Evolutionary conservation across 2,329 filamentous ascomycete genomes (phyloP).

Genomic region (Orbilia blumenaviensis): DNA sequence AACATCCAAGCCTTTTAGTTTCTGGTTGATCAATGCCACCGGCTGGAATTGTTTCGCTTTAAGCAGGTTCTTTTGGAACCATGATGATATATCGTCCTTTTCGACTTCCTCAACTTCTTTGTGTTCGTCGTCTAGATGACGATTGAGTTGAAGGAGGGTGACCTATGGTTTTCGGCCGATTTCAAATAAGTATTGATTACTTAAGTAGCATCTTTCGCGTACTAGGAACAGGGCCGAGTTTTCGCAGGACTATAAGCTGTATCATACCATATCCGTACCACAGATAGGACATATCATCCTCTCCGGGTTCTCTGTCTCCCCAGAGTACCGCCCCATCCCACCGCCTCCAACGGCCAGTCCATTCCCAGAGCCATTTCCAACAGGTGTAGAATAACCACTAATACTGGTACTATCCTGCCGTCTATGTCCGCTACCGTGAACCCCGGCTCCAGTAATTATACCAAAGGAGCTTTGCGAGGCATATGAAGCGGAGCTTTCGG

Average conservation of each 20-base stretch:
- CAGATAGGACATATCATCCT: slow-evolving; percentile 95
- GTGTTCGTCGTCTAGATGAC: slow-evolving; percentile 86
- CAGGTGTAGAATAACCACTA: slow-evolving; percentile 44
- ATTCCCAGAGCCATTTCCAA: slow-evolving; percentile 36
- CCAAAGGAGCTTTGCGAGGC: slow-evolving; percentile 50
- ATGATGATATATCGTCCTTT: slow-evolving; percentile 94
- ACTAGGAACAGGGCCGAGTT: neutral
- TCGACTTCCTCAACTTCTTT: slow-evolving; percentile 87
- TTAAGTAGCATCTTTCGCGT: neutral
- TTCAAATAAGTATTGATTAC: neutral
- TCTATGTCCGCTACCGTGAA: slow-evolving; percentile 23
- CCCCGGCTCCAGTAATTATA: slow-evolving; percentile 35
- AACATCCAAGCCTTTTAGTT: slow-evolving; percentile 87
- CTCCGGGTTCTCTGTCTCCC: slow-evolving; percentile 30
- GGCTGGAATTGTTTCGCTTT: slow-evolving; percentile 95
- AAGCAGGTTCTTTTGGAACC: slow-evolving; percentile 93
- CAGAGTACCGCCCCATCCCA: slow-evolving; percentile 32
- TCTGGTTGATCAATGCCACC: slow-evolving; percentile 89
- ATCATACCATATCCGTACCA: slow-evolving; percentile 88
- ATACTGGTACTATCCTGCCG: slow-evolving; percentile 35
- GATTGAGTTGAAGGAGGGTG: slow-evolving; percentile 90
- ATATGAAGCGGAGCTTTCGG: slow-evolving; percentile 47
- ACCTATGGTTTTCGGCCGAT: slow-evolving; percentile 67
- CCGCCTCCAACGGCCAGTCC: slow-evolving; percentile 22
- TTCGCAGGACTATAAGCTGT: neutral